These are phyloP conservation scores for Malus hybrid DNA, from an alignment of 331 rosid genomes.

Conservation along the genomic window DNA sequence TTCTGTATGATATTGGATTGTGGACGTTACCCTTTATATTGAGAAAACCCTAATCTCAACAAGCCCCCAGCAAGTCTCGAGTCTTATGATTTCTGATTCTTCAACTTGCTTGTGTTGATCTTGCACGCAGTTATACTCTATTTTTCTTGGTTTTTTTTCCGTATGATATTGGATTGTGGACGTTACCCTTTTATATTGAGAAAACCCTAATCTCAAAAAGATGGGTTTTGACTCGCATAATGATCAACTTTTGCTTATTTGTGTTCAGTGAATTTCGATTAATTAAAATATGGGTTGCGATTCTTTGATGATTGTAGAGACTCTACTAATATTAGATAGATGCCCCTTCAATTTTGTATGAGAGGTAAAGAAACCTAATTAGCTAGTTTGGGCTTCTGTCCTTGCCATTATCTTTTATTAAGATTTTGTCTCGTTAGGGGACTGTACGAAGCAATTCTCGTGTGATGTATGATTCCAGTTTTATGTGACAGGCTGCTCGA, in stretches of 20 bases:
- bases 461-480: background rate
- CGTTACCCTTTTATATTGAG: background rate
- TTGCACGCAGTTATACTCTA: too few relatives aligned
- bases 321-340: background rate
- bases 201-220: background rate
- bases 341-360: background rate
- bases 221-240: background rate
- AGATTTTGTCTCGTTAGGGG: background rate
- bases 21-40: background rate
- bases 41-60: background rate
- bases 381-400: background rate
- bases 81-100: too few relatives aligned
- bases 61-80: too few relatives aligned
- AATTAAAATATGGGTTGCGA: background rate
- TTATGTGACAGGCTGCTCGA: background rate
- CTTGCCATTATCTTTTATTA: too few relatives aligned
- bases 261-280: background rate
- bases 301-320: background rate
- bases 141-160: background rate
- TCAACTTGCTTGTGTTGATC: too few relatives aligned
- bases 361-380: background rate
- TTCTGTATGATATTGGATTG: background rate
- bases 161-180: background rate
- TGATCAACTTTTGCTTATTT: background rate
- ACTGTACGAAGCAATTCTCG: background rate